Evolutionary conservation across 345 rosid species (phyloP).

Genomic region (Salix caprea): DNA sequence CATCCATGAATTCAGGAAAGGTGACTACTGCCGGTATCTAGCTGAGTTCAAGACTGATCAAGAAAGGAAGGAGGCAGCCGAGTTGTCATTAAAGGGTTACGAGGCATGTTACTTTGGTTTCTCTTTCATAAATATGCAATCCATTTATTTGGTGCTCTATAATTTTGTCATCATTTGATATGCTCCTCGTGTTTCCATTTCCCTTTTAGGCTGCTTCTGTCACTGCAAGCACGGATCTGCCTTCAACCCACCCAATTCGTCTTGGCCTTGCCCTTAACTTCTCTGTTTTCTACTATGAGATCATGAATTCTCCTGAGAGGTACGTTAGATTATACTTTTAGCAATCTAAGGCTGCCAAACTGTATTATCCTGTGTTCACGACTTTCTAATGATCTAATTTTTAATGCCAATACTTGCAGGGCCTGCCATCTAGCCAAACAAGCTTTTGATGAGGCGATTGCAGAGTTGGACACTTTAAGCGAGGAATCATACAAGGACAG

Average conservation of each 20-base stretch:
- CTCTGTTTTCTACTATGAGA: constrained; percentile 97
- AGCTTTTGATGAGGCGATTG: constrained; percentile 96
- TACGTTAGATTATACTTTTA: constrained; percentile 3
- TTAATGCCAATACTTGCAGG: constrained; percentile 38
- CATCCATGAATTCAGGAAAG: constrained; percentile 57
- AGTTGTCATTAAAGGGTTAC: constrained; percentile 85
- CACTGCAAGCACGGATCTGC: constrained; percentile 82
- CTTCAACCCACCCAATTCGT: constrained; percentile 96
- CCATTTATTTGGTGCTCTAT: background rate
- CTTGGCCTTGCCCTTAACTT: constrained; percentile 99
- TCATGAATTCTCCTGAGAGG: constrained; percentile 99
- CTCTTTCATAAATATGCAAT: background rate
- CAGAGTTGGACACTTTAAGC: constrained; percentile 89
- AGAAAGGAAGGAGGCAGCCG: constrained; percentile 90
- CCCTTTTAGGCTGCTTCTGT: constrained; percentile 72
- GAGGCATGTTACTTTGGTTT: constrained; percentile 47
- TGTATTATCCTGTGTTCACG: background rate
- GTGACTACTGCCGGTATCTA: constrained; percentile 86
- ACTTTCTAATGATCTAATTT: background rate
- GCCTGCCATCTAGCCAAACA: constrained; percentile 99
- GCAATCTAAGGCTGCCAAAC: background rate
- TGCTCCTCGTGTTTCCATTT: background rate
- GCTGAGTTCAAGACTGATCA: constrained; percentile 93
- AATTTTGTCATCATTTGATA: background rate
- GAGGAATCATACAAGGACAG: constrained; percentile 99